Percentiles rank a stretch among this genome's conserved stretches.
These are phyloP conservation scores for Colletotrichum simmondsii DNA, from an alignment of 2,329 filamentous ascomycete species.

Conservation along the genomic window DNA sequence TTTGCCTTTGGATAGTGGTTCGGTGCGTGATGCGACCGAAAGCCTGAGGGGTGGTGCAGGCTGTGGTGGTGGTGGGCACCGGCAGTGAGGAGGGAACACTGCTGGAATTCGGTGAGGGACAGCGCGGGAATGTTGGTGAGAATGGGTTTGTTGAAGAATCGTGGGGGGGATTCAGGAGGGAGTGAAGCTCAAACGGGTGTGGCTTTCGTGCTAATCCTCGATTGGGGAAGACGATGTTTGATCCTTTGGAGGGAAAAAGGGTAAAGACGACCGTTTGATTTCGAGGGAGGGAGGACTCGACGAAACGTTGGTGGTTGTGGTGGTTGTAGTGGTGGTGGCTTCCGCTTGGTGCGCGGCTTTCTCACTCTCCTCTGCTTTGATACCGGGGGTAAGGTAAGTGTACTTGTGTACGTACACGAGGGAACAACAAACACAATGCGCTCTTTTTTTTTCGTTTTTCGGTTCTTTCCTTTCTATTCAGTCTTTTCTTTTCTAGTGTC, in stretches of 20 bases:
- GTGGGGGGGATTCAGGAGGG: not conserved
- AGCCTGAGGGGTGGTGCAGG: too few relatives aligned
- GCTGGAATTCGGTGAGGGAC: not conserved
- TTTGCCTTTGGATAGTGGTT: too few relatives aligned
- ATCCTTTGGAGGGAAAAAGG: not conserved
- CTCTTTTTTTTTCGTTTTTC: not conserved
- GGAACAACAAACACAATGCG: not conserved
- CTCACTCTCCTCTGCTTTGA: not conserved
- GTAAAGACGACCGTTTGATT: not conserved
- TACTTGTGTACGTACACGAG: not conserved
- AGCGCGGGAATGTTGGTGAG: slow-evolving; percentile 9
- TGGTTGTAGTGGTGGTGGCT: too few relatives aligned
- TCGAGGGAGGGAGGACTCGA: not conserved
- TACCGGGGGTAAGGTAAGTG: not conserved
- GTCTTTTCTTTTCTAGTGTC: too few relatives aligned
- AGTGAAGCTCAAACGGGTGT: slow-evolving; percentile 4
- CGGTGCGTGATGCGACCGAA: too few relatives aligned
- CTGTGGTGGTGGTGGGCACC: not conserved
- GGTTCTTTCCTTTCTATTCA: too few relatives aligned
- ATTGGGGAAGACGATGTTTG: not conserved
- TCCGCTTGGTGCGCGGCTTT: too few relatives aligned
- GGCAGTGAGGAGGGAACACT: not conserved
- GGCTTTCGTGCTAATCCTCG: slow-evolving; percentile 29
- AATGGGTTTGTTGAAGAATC: slow-evolving; percentile 16
- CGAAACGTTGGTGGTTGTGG: too few relatives aligned